Base-by-base conservation (phyloP, 75 land plant genomes). In the Pinus tabuliformis region DNA sequence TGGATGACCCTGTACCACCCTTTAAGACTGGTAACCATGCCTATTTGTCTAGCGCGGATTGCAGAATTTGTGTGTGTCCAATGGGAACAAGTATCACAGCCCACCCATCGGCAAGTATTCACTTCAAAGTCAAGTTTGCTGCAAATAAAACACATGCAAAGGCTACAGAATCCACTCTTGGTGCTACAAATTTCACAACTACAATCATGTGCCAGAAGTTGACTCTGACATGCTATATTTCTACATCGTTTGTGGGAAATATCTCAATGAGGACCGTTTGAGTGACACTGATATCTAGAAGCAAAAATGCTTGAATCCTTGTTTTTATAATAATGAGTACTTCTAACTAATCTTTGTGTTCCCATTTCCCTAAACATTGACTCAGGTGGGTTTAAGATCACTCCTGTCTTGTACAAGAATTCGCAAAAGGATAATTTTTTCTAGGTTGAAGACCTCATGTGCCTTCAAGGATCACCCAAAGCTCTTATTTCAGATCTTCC, bases 31-130 rank as follows among this genome's bases (percentile, higher is more conserved):
- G 81, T 75, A 4, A 92, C 98, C 91, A 87, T 92, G 33, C 84
- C 78, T 57, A 96, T 87, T n/a, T 78, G 83, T 26, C 92, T 89
- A 70, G 77, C 88, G 58, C 90, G 89, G 42, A 96, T 93, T 0
- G 96, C 99, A 83, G 96, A 96, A 77, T 96, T 94, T 21, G 99
- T 91, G 75, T 96, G 99, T 37, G 99, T 93, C 99, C 99, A 96
- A 76, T 96, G 99, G 59, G 96, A 91, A 70, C 99, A 96, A 74
- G 79, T 68, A 80, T 96, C 99, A 81, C 99, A 93, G 22, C 99
- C 99, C 71, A 96, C 83, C 99, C 99, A 96, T 2, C 96, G 85
- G 68, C 92, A 93, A 13, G 94, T 91, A 81, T 96, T 93, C 66
- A 89, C 97, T 81, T 93, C 99, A 82, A 93, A 96, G 75, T 93